A percentile compares a stretch with the other conserved stretches of the same genome.
phyloP scores from a whole-genome alignment of 768 basidiomycete genomes.

The Solioccasus polychromus region DNA sequence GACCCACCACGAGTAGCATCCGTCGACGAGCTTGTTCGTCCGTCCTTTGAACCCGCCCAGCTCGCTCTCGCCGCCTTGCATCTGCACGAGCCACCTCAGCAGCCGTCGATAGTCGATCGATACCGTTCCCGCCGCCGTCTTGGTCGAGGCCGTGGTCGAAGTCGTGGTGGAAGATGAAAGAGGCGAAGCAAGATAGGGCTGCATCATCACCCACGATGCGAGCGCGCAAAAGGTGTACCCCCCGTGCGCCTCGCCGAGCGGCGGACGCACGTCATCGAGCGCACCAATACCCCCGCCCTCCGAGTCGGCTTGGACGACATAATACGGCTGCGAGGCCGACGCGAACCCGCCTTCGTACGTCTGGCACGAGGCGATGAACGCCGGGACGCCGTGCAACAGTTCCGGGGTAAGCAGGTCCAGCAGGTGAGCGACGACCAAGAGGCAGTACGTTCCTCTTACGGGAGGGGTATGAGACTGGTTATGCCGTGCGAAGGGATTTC shows the following conservation, averaged over 20 bases:
- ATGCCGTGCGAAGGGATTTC: too few relatives aligned
- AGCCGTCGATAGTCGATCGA: conserved; percentile 58
- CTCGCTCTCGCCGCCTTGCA: conserved; percentile 83
- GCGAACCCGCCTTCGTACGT: conserved; percentile 98
- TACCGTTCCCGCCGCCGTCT: conserved; percentile 19
- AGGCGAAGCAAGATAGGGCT: conserved; percentile 60
- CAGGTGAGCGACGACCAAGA: conserved; percentile 78
- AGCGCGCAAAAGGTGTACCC: conserved; percentile 96
- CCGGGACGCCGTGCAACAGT: conserved; percentile 69
- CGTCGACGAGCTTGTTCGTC: conserved; percentile 98
- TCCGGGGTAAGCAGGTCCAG: conserved; percentile 88
- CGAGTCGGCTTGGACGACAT: conserved; percentile 25
- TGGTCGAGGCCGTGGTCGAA: not conserved
- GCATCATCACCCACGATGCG: conserved; percentile 78
- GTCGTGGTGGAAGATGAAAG: too few relatives aligned
- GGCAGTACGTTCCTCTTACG: conserved; percentile 96
- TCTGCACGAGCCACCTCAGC: conserved; percentile 76
- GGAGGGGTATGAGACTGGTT: too few relatives aligned
- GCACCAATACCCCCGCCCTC: too few relatives aligned
- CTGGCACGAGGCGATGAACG: conserved; percentile 86
- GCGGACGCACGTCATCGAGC: conserved; percentile 55
- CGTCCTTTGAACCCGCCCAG: conserved; percentile 91
- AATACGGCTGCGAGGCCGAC: conserved; percentile 71
- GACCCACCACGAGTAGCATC: conserved; percentile 99
- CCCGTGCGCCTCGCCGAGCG: conserved; percentile 94